Conservation (phyloP, 2,329 filamentous ascomycete genomes). For the Alternaria consortialis region DNA sequence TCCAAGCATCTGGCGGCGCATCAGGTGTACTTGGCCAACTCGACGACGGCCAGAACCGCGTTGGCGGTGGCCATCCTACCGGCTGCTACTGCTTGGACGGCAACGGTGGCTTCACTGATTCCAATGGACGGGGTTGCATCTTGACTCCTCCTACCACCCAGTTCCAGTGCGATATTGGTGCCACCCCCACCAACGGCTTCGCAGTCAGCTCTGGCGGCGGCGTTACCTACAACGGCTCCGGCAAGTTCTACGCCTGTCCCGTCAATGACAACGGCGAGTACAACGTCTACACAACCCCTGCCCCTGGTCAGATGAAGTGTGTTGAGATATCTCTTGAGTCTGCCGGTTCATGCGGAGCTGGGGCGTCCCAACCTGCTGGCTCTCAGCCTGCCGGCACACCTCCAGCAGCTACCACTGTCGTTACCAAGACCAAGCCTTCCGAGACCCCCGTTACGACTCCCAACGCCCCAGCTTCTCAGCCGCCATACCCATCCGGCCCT, state of each 20-base stretch:
- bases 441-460: background rate
- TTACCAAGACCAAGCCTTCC: background rate
- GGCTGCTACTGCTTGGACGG: conserved; percentile 65
- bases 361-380: conserved; percentile 9
- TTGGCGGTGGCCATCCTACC: conserved; percentile 60
- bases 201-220: conserved; percentile 62
- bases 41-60: conserved; percentile 68
- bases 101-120: conserved; percentile 61
- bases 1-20: conserved; percentile 36
- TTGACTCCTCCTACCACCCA: conserved; percentile 68
- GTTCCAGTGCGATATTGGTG: conserved; percentile 68
- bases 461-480: background rate
- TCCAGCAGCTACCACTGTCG: background rate
- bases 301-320: conserved; percentile 58
- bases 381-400: conserved; percentile 1
- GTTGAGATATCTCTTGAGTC: conserved; percentile 57
- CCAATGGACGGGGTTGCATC: conserved; percentile 67
- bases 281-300: conserved; percentile 63
- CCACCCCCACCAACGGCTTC: conserved; percentile 62
- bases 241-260: conserved; percentile 68
- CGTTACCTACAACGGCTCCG: conserved; percentile 62
- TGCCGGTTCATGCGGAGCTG: conserved; percentile 31
- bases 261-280: conserved; percentile 64
- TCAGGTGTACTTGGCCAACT: conserved; percentile 67
- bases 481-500: background rate